phyloP scores from a whole-genome alignment of 2,329 filamentous ascomycete species.

The Fusarium sp. region DNA sequence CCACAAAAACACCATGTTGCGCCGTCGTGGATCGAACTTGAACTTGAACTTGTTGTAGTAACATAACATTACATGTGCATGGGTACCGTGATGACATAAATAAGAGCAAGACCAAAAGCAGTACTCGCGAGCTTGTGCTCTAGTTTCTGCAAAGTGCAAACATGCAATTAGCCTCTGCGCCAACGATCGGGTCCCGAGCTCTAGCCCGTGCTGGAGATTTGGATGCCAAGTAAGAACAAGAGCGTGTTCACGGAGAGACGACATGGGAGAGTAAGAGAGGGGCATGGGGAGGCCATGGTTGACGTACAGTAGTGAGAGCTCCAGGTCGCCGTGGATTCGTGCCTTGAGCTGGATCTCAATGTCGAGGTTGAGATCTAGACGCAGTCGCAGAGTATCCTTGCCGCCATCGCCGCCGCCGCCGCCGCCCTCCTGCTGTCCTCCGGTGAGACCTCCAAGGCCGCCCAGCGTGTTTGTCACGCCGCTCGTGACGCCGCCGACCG shows the following conservation, averaged over 20 bases:
- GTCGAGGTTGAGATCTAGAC: constrained; percentile 82
- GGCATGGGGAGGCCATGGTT: neutral
- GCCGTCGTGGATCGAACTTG: constrained; percentile 21
- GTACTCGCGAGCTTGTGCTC: neutral
- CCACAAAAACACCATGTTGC: constrained; percentile 31
- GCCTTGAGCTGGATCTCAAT: constrained; percentile 88
- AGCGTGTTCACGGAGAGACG: neutral
- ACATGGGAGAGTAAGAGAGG: neutral
- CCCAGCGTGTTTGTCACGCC: constrained; percentile 55
- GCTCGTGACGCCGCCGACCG: constrained; percentile 53
- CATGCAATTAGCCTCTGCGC: constrained; percentile 41
- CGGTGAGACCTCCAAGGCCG: constrained; percentile 50
- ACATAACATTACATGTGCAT: constrained; percentile 26
- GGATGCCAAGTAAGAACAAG: constrained; percentile 40
- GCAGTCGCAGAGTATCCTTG: constrained; percentile 72
- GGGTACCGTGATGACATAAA: constrained; percentile 28
- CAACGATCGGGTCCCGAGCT: constrained; percentile 13
- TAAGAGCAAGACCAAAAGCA: neutral
- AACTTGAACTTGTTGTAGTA: constrained; percentile 5
- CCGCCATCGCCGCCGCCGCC: constrained; percentile 54
- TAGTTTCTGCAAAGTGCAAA: constrained; percentile 36
- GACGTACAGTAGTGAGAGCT: constrained; percentile 72
- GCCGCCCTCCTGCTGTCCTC: constrained; percentile 49
- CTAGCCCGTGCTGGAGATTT: constrained; percentile 44
- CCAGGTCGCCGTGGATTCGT: constrained; percentile 84